Evolutionary conservation across 2,329 filamentous ascomycete species (phyloP).

Genomic region (Stemphylium vesicarium): DNA sequence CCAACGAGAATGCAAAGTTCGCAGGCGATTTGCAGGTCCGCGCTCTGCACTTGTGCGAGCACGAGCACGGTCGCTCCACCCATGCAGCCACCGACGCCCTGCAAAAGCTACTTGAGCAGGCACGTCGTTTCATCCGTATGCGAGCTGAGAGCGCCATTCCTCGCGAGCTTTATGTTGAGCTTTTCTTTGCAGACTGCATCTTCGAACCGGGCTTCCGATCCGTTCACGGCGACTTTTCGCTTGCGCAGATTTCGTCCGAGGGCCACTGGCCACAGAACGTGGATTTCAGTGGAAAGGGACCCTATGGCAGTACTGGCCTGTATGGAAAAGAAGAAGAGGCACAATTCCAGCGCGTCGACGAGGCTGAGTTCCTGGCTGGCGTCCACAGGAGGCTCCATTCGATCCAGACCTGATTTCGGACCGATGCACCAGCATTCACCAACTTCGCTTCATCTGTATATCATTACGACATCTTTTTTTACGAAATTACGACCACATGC

Average conservation of each 20-base stretch:
- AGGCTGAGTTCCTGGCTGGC: slow-evolving; percentile 49
- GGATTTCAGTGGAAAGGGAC: slow-evolving; percentile 53
- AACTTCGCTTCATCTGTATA: slow-evolving; percentile 31
- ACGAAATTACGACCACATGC: slow-evolving; percentile 38
- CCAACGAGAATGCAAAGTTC: slow-evolving; percentile 53
- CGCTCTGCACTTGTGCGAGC: slow-evolving; percentile 55
- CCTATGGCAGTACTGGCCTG: slow-evolving; percentile 57
- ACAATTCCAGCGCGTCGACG: slow-evolving; percentile 48
- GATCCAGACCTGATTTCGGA: slow-evolving; percentile 43
- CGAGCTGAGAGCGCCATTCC: slow-evolving; percentile 48
- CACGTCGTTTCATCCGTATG: slow-evolving; percentile 50
- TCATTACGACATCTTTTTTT: slow-evolving; percentile 23
- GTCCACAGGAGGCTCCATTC: slow-evolving; percentile 45
- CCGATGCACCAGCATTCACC: slow-evolving; percentile 20
- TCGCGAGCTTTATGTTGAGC: slow-evolving; percentile 53
- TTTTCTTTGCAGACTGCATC: slow-evolving; percentile 60
- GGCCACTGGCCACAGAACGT: slow-evolving; percentile 51
- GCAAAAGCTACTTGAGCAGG: slow-evolving; percentile 49
- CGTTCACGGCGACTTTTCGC: slow-evolving; percentile 58
- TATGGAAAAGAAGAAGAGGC: slow-evolving; percentile 58
- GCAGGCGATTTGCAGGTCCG: slow-evolving; percentile 57
- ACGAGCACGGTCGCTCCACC: slow-evolving; percentile 46
- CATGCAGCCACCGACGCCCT: slow-evolving; percentile 47
- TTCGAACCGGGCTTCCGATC: slow-evolving; percentile 55
- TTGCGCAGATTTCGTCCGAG: slow-evolving; percentile 50